A percentile compares a stretch with the other conserved stretches of the same genome.
Evolutionary conservation across 805 yeast species (phyloP).

Genomic region (Candida verbasci): DNA sequence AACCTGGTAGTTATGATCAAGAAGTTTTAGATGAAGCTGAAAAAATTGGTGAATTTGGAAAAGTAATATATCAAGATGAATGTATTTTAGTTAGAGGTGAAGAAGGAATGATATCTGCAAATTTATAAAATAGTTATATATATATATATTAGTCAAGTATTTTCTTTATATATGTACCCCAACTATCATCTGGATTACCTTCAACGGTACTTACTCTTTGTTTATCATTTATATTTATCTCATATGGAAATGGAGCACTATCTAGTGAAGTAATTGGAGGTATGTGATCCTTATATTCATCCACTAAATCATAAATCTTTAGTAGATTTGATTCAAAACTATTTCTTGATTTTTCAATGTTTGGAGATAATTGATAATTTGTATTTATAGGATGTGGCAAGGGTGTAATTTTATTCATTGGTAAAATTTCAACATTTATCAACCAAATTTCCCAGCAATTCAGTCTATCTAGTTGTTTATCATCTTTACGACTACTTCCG

Average conservation of each 20-base stretch:
- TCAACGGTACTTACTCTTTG: slow-evolving; percentile 2
- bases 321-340: slow-evolving; percentile 39
- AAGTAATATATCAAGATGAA: slow-evolving; percentile 46
- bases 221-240: slow-evolving; percentile 20
- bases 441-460: slow-evolving; percentile 68
- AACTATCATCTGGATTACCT: slow-evolving; percentile 25
- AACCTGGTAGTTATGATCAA: slow-evolving; percentile 71
- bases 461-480: background rate
- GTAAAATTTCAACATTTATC: slow-evolving; percentile 45
- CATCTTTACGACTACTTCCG: slow-evolving; percentile 10
- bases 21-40: slow-evolving; percentile 43
- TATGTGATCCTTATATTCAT: slow-evolving; percentile 57
- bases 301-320: slow-evolving; percentile 49
- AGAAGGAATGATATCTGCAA: slow-evolving; percentile 36
- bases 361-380: background rate
- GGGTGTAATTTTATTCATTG: slow-evolving; percentile 15
- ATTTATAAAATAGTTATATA: slow-evolving; percentile 18
- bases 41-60: slow-evolving; percentile 26
- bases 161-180: slow-evolving; percentile 43
- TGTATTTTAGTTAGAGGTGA: slow-evolving; percentile 75
- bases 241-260: slow-evolving; percentile 57
- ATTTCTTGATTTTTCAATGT: slow-evolving; percentile 21
- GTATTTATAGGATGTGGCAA: slow-evolving; percentile 1
- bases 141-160: slow-evolving; percentile 22
- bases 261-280: slow-evolving; percentile 72